phyloP scores from a whole-genome alignment of 1,139 yeast species.

The Suhomyces ambrosiae region DNA sequence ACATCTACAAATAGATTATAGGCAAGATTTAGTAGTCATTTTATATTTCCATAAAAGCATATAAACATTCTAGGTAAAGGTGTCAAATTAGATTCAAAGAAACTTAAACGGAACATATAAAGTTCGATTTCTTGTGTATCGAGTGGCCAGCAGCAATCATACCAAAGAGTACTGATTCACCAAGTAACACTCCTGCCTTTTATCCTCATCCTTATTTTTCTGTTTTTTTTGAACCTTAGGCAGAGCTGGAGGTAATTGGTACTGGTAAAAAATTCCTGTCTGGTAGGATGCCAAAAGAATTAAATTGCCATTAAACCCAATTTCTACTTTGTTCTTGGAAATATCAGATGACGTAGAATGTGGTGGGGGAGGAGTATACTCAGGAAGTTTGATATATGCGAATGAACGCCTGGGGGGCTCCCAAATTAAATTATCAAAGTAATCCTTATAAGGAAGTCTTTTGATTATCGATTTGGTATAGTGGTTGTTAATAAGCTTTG shows the following conservation, averaged over 20 bases:
- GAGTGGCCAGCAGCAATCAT: slow-evolving; percentile 2
- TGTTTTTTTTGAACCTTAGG: slow-evolving; percentile 2
- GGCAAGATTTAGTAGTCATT: no score
- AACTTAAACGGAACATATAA: no score
- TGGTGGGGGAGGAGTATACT: slow-evolving; percentile 24
- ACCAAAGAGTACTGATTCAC: slow-evolving; percentile 27
- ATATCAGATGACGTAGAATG: slow-evolving; percentile 11
- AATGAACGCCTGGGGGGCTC: slow-evolving; percentile 50
- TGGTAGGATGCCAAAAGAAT: slow-evolving; percentile 44
- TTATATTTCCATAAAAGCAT: no score
- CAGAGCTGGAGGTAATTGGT: slow-evolving; percentile 31
- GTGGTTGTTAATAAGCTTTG: slow-evolving; percentile 32
- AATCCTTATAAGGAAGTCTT: slow-evolving; percentile 45
- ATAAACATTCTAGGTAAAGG: no score
- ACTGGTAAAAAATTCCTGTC: slow-evolving; percentile 44
- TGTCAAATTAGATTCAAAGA: no score
- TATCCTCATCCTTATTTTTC: slow-evolving; percentile 21
- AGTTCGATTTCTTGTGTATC: no score
- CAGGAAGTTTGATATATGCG: slow-evolving; percentile 45
- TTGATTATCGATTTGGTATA: slow-evolving; percentile 44
- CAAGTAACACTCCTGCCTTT: slow-evolving; percentile 35
- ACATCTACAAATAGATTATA: no score
- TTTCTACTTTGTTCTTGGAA: slow-evolving; percentile 28
- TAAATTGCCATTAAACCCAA: slow-evolving; percentile 41
- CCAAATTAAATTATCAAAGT: slow-evolving; percentile 46